A percentile compares a stretch with the other conserved stretches of the same genome.
These are phyloP conservation scores for Hanseniaspora mollemarum DNA, from an alignment of 805 yeast genomes.

Conservation along the genomic window DNA sequence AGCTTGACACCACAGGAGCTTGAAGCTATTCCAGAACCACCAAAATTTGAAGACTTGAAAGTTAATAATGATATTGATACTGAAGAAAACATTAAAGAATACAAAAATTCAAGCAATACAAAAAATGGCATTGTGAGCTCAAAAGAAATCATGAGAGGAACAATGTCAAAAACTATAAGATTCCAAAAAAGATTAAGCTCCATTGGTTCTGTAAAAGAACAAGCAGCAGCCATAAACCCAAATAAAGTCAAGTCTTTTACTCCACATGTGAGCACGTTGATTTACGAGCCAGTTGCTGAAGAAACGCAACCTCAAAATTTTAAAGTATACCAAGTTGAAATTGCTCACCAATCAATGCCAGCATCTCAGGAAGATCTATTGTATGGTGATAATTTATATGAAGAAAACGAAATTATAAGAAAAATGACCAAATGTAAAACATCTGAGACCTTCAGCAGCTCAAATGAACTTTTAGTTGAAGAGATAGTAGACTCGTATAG, in stretches of 20 bases:
- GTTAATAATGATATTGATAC: neutral
- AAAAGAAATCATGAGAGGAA: slow-evolving; percentile 2
- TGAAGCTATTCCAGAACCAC: slow-evolving; percentile 22
- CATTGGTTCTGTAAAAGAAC: neutral
- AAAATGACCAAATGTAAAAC: neutral
- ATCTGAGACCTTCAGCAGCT: slow-evolving; percentile 4
- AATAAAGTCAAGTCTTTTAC: too few relatives aligned
- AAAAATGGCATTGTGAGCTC: neutral
- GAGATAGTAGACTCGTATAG: slow-evolving; percentile 11
- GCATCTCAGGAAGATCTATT: neutral
- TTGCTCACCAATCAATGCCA: neutral
- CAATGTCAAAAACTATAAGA: slow-evolving; percentile 8
- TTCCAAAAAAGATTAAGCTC: slow-evolving; percentile 15
- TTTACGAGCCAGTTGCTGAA: neutral
- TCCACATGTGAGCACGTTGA: neutral
- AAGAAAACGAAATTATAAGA: slow-evolving; percentile 1
- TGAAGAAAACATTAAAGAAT: neutral
- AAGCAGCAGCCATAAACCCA: too few relatives aligned
- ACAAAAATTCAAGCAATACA: neutral
- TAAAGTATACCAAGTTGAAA: neutral
- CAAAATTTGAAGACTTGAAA: slow-evolving; percentile 5
- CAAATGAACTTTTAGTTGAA: slow-evolving; percentile 10
- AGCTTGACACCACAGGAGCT: slow-evolving; percentile 26
- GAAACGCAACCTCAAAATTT: neutral
- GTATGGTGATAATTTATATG: slow-evolving; percentile 9